These are phyloP conservation scores for Diospyros lotus DNA, from an alignment of 148 eudicot species.

Conservation along the genomic window DNA sequence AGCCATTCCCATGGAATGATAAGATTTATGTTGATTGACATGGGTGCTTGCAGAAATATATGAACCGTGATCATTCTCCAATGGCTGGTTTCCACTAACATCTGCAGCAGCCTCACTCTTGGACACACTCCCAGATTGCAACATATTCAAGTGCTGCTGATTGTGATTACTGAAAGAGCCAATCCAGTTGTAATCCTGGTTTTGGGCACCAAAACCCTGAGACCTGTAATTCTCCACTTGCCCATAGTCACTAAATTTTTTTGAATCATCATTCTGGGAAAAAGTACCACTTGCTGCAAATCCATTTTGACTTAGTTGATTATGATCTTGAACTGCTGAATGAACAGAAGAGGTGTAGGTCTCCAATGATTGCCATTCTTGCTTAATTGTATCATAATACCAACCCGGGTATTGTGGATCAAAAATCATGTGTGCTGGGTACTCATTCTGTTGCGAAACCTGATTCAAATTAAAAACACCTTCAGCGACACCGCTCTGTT, in stretches of 20 bases:
- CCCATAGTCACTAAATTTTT: constrained; percentile 20
- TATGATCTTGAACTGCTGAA: constrained; percentile 29
- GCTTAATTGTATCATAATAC: constrained; percentile 67
- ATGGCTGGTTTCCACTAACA: constrained; percentile 25
- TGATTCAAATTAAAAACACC: constrained; percentile 43
- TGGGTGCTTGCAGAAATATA: constrained; percentile 16
- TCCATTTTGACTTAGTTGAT: constrained; percentile 37
- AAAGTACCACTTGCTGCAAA: constrained; percentile 24
- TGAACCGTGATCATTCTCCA: constrained; percentile 23
- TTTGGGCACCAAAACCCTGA: constrained; percentile 25
- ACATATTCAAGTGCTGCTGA: constrained; percentile 37
- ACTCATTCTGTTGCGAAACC: constrained; percentile 36
- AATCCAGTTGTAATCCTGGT: constrained; percentile 26
- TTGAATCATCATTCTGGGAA: constrained; percentile 24
- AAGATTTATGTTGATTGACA: constrained; percentile 26
- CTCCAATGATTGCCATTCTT: constrained; percentile 65
- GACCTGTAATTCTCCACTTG: constrained; percentile 26
- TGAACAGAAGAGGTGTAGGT: constrained; percentile 45
- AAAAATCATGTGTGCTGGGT: constrained; percentile 68
- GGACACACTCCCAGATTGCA: constrained; percentile 34
- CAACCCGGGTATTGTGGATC: constrained; percentile 89
- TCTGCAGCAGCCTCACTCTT: constrained; percentile 24
- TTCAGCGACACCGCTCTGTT: constrained; percentile 26
- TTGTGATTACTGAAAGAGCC: constrained; percentile 34
- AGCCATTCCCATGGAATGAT: constrained; percentile 22